Conservation (phyloP, 495 filamentous ascomycete species). For the Chaetomium tenue region DNA sequence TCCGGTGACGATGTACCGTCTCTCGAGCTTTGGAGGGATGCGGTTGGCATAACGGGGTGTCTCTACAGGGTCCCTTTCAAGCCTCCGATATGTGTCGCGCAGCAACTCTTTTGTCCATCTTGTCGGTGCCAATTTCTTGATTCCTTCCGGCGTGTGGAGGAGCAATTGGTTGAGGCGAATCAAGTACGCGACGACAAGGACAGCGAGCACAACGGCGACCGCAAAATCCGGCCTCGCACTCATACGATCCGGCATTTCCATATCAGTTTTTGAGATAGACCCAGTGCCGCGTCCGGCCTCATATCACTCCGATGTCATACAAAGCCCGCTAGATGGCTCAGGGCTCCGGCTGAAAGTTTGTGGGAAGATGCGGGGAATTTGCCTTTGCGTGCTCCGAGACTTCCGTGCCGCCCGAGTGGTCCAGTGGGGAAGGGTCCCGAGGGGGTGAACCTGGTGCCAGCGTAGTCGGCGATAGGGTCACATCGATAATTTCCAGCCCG, state of each 20-base stretch:
- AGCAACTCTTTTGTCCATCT: slow-evolving; percentile 54
- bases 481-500: not conserved
- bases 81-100: slow-evolving; percentile 44
- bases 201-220: not conserved
- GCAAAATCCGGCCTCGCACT: not conserved
- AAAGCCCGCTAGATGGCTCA: not conserved
- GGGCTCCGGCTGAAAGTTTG: not conserved
- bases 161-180: slow-evolving; percentile 51
- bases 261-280: not conserved
- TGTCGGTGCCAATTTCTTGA: slow-evolving; percentile 41
- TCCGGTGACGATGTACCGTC: slow-evolving; percentile 58
- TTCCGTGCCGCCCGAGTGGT: not conserved
- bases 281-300: too few species aligned
- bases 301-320: too few species aligned
- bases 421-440: not conserved
- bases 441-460: not conserved
- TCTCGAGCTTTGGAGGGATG: slow-evolving; percentile 53
- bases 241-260: not conserved
- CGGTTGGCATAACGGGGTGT: slow-evolving; percentile 43
- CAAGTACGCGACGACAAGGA: slow-evolving; percentile 44
- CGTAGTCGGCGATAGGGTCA: too few species aligned
- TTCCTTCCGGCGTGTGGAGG: slow-evolving; percentile 47
- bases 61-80: slow-evolving; percentile 42
- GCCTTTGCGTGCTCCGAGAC: not conserved
- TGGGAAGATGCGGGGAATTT: not conserved